Percentiles rank a stretch among this genome's conserved stretches.
Evolutionary conservation across 208 protist species (phyloP).

Genomic region (Trypanosoma melophagium): DNA sequence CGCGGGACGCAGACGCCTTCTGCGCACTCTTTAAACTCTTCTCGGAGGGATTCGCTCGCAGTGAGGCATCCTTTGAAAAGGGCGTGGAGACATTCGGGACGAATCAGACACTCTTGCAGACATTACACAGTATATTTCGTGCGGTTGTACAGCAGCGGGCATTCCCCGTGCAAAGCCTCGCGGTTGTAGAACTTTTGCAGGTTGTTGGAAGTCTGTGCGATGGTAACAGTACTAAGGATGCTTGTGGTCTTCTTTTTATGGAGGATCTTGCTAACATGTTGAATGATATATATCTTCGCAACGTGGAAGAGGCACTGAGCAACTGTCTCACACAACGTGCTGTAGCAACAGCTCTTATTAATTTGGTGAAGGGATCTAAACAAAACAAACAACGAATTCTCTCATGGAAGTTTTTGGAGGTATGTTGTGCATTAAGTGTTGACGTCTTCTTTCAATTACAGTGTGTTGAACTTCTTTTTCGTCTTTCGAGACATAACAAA

Average conservation of each 20-base stretch:
- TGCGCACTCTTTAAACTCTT: constrained; percentile 79
- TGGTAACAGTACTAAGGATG: constrained; percentile 73
- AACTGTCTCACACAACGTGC: constrained; percentile 74
- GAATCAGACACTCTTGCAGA: constrained; percentile 66
- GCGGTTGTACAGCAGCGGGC: constrained; percentile 57
- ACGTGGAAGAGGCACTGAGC: constrained; percentile 41
- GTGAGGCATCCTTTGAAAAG: constrained; percentile 66
- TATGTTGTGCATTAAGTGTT: constrained; percentile 62
- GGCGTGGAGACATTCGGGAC: constrained; percentile 67
- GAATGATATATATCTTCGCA: constrained; percentile 49
- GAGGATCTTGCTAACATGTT: constrained; percentile 58
- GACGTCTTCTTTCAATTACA: constrained; percentile 92
- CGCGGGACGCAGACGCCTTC: constrained; percentile 68
- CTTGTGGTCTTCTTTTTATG: constrained; percentile 78
- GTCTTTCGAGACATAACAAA: constrained; percentile 75
- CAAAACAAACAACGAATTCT: constrained; percentile 79
- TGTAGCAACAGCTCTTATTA: constrained; percentile 83
- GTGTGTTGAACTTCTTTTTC: constrained; percentile 89
- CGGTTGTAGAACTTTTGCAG: constrained; percentile 77
- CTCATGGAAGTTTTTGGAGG: constrained; percentile 76
- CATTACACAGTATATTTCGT: constrained; percentile 62
- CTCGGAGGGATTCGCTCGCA: constrained; percentile 78
- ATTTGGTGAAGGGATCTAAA: constrained; percentile 88
- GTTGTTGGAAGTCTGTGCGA: constrained; percentile 83
- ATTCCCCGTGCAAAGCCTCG: constrained; percentile 63